A percentile compares a stretch with the other conserved stretches of the same genome.
phyloP scores from a whole-genome alignment of 106 monocot genomes.

The Apostasia ramifera region DNA sequence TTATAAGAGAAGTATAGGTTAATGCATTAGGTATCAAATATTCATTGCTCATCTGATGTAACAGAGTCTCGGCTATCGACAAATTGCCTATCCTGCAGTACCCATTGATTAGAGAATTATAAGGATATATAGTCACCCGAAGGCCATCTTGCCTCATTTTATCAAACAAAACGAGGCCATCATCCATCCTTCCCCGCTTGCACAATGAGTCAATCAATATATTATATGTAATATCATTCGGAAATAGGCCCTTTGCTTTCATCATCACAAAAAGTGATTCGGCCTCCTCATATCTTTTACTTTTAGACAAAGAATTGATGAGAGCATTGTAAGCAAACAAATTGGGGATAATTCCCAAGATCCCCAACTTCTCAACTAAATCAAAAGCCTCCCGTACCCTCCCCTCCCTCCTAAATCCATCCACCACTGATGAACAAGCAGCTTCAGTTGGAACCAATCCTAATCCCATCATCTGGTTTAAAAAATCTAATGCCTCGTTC shows the following conservation, averaged over 20 bases:
- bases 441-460: conserved; percentile 61
- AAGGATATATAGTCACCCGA: conserved; percentile 46
- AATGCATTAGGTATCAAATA: conserved; percentile 58
- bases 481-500: conserved; percentile 24
- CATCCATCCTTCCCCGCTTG: conserved; percentile 40
- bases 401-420: conserved; percentile 59
- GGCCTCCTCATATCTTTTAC: conserved; percentile 55
- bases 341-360: conserved; percentile 61
- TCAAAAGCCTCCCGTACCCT: conserved; percentile 60
- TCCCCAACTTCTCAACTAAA: conserved; percentile 47
- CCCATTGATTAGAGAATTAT: conserved; percentile 88
- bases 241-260: conserved; percentile 44
- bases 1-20: conserved; percentile 70
- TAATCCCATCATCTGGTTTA: conserved; percentile 56
- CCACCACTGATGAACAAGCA: conserved; percentile 54
- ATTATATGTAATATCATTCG: conserved; percentile 81
- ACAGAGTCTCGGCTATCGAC: conserved; percentile 41
- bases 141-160: conserved; percentile 52
- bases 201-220: conserved; percentile 84
- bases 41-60: conserved; percentile 32
- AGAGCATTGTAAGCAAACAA: conserved; percentile 85
- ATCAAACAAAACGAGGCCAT: conserved; percentile 40
- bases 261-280: conserved; percentile 60
- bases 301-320: conserved; percentile 78
- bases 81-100: conserved; percentile 62